phyloP scores from a whole-genome alignment of 2,329 filamentous ascomycete genomes.

The Fusarium acutatum region DNA sequence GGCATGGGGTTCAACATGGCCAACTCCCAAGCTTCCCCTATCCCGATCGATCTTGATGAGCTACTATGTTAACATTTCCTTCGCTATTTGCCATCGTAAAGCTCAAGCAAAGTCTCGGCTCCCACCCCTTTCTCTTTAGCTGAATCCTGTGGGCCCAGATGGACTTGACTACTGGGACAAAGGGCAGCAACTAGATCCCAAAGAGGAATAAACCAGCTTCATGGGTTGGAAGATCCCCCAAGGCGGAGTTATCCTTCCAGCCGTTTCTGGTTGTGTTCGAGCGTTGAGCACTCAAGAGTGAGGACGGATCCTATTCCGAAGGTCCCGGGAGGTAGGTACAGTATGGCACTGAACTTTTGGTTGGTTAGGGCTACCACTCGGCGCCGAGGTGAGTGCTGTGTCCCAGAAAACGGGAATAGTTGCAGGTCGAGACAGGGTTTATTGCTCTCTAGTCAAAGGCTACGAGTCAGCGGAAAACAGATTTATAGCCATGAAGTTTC shows the following conservation, averaged over 20 bases:
- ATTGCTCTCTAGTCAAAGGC: not conserved
- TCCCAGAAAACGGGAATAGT: not conserved
- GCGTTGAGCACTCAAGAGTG: slow-evolving; percentile 2
- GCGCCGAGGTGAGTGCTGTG: not conserved
- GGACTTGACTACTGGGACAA: slow-evolving; percentile 19
- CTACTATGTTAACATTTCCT: not conserved
- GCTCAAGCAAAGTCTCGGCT: slow-evolving; percentile 6
- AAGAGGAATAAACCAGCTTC: slow-evolving; percentile 19
- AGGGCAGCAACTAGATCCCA: slow-evolving; percentile 6
- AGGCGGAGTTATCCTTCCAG: slow-evolving; percentile 18
- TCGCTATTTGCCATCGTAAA: slow-evolving; percentile 6
- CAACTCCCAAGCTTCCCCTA: not conserved
- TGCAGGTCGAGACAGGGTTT: not conserved
- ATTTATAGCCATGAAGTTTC: not conserved
- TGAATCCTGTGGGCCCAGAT: slow-evolving; percentile 12
- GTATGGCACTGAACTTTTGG: not conserved
- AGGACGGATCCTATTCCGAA: slow-evolving; percentile 23
- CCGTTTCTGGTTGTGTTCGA: slow-evolving; percentile 8
- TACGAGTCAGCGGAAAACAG: not conserved
- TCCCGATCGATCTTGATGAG: not conserved
- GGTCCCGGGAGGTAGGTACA: slow-evolving; percentile 3
- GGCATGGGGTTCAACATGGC: not conserved
- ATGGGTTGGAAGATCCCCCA: slow-evolving; percentile 15
- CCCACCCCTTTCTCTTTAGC: slow-evolving; percentile 16
- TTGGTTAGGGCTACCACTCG: not conserved